Conservation (phyloP, 225 moss, liverwort and hornwort genomes). For the Marchantia paleacea region DNA sequence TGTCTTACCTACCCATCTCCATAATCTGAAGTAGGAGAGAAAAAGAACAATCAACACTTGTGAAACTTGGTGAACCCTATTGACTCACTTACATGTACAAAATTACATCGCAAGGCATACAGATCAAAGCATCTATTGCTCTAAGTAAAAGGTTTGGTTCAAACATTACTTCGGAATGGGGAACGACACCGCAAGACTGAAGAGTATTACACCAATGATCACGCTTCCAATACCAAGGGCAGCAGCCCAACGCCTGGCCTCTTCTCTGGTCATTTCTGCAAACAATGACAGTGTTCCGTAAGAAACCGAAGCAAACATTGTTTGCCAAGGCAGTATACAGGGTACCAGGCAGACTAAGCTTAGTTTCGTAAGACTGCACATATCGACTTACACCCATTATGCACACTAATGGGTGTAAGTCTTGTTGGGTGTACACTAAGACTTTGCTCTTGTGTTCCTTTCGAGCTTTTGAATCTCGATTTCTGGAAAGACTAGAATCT, state of each 20-base stretch:
- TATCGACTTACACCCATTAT: background rate
- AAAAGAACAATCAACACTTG: no score
- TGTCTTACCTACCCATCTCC: no score
- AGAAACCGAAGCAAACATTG: background rate
- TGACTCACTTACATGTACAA: no score
- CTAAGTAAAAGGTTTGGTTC: background rate
- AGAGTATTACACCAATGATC: constrained; percentile 56
- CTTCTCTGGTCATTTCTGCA: constrained; percentile 68
- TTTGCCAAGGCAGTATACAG: background rate
- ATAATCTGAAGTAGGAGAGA: no score
- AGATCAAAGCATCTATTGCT: no score
- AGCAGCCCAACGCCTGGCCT: constrained; percentile 79
- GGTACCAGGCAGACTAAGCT: background rate
- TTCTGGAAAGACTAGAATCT: background rate
- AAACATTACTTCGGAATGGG: constrained; percentile 53
- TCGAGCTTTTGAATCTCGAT: background rate
- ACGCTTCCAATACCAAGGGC: constrained; percentile 60
- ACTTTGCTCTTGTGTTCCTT: background rate
- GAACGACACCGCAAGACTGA: constrained; percentile 64
- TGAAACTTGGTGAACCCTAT: no score
- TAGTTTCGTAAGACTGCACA: background rate
- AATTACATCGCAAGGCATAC: no score
- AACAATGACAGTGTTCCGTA: background rate
- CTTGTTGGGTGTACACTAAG: background rate
- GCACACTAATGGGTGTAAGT: no score